These are phyloP conservation scores for Termitomyces sp. DNA, from an alignment of 768 basidiomycete species.

Conservation along the genomic window DNA sequence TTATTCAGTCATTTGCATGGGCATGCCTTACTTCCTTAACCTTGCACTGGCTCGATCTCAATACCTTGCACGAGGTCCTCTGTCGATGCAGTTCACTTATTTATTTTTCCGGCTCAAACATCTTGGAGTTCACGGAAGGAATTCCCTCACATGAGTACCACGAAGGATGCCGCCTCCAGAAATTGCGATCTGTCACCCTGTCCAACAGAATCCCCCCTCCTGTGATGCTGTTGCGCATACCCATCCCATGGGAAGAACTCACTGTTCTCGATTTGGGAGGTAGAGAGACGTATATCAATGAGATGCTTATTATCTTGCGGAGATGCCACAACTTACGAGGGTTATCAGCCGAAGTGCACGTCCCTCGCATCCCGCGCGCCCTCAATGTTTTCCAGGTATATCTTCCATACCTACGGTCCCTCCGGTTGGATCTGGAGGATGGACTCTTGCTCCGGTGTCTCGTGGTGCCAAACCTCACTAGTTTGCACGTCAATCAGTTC, in stretches of 20 bases:
- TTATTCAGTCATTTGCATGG: conserved; percentile 3
- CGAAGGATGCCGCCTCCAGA: background rate
- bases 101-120: conserved; percentile 1
- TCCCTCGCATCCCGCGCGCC: background rate
- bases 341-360: conserved; percentile 1
- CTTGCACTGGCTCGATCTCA: background rate
- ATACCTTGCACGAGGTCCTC: background rate
- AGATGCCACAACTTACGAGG: background rate
- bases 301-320: background rate
- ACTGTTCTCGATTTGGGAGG: conserved; percentile 1
- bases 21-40: background rate
- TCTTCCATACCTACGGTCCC: conserved; percentile 1
- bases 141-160: background rate
- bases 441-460: background rate
- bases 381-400: background rate
- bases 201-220: background rate
- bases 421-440: conserved; percentile 2
- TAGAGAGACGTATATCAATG: background rate
- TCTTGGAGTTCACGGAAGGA: background rate
- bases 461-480: background rate
- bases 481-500: conserved; percentile 1
- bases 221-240: background rate
- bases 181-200: background rate
- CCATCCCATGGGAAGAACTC: conserved; percentile 1
- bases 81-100: background rate